phyloP scores from a whole-genome alignment of 1,284 basidiomycete genomes.

The Cutaneotrichosporon sp. region DNA sequence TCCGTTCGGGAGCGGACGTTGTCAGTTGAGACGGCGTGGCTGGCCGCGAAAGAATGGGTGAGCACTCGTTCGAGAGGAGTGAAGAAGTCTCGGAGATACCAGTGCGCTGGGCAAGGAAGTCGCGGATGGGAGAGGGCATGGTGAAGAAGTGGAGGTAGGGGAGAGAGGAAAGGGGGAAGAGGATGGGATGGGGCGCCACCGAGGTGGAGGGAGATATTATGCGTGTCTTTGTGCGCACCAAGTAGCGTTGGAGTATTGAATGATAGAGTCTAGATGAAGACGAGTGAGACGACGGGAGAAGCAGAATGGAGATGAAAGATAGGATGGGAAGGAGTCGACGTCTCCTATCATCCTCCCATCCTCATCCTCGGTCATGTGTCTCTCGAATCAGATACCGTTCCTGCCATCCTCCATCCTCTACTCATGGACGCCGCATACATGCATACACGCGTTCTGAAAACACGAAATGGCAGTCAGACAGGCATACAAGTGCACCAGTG shows the following conservation, averaged over 20 bases:
- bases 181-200: background rate
- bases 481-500: too few species aligned
- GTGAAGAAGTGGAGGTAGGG: background rate
- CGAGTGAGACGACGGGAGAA: background rate
- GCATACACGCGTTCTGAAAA: too few species aligned
- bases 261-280: background rate
- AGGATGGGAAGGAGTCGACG: background rate
- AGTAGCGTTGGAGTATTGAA: background rate
- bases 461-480: too few species aligned
- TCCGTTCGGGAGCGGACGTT: slow-evolving; percentile 1
- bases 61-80: slow-evolving; percentile 21
- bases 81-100: slow-evolving; percentile 12
- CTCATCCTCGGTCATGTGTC: too few species aligned
- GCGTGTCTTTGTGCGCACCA: background rate
- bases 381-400: too few species aligned
- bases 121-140: slow-evolving; percentile 9
- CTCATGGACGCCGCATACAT: too few species aligned
- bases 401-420: too few species aligned
- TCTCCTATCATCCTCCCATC: background rate
- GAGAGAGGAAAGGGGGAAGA: background rate
- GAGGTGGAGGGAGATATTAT: background rate
- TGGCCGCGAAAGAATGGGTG: slow-evolving; percentile 6
- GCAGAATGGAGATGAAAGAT: background rate
- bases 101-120: background rate
- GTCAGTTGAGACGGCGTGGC: slow-evolving; percentile 1